Percentiles rank a stretch among this genome's conserved stretches.
Evolutionary conservation across 2,329 filamentous ascomycete genomes (phyloP).

Genomic region (Hypoxylon sp.): DNA sequence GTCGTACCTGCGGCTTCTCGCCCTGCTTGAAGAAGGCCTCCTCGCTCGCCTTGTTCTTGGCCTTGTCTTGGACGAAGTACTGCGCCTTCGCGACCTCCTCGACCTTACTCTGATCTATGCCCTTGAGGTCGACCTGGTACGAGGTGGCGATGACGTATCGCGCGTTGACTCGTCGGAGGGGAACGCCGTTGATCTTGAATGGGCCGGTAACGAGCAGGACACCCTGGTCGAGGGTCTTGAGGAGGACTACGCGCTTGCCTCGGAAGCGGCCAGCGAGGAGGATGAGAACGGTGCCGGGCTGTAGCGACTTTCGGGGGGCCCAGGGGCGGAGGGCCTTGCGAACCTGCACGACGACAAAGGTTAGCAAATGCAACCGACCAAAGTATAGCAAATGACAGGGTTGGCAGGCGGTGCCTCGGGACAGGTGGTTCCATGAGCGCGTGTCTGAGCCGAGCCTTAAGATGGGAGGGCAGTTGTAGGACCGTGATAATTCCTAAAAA

Average conservation of each 20-base stretch:
- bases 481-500: constrained; percentile 3
- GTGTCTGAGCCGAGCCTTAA: background rate
- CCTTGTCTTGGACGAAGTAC: constrained; percentile 98
- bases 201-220: constrained; percentile 98
- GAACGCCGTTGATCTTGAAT: constrained; percentile 99
- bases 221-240: constrained; percentile 97
- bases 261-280: constrained; percentile 99
- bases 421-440: constrained; percentile 8
- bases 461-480: constrained; percentile 7
- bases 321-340: constrained; percentile 93
- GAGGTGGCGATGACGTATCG: constrained; percentile 94
- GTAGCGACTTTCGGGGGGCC: constrained; percentile 86
- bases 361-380: constrained; percentile 35
- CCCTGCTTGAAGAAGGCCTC: constrained; percentile 99
- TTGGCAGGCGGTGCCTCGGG: background rate
- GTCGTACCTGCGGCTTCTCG: constrained; percentile 92
- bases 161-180: constrained; percentile 91
- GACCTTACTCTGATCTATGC: constrained; percentile 90
- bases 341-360: constrained; percentile 65
- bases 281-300: constrained; percentile 96
- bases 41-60: constrained; percentile 93
- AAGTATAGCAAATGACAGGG: background rate
- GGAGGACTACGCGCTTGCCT: constrained; percentile 98
- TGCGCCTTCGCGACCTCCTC: constrained; percentile 76
- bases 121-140: constrained; percentile 82